phyloP scores from a whole-genome alignment of 148 eudicot genomes.

The Rhododendron mucronatum region DNA sequence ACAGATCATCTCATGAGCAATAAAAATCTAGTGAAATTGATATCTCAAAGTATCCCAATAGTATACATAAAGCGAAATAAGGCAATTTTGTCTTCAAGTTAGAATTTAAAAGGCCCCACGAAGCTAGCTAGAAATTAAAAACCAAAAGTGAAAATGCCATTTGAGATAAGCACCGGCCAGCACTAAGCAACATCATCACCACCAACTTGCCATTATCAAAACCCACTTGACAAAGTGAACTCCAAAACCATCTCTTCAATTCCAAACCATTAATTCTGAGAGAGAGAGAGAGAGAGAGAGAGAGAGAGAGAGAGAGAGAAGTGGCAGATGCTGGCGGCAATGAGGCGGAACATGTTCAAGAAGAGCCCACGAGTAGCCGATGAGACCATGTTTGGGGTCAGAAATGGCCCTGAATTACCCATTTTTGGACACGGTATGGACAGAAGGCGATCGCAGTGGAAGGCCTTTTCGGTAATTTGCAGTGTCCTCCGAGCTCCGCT shows the following conservation, averaged over 20 bases:
- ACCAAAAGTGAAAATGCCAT: slow-evolving; percentile 10
- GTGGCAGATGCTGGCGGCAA: slow-evolving; percentile 20
- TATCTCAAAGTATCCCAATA: neutral
- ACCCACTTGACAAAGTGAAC: neutral
- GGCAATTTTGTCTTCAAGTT: slow-evolving; percentile 14
- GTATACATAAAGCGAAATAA: neutral
- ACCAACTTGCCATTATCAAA: slow-evolving; percentile 13
- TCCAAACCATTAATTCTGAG: too few relatives aligned
- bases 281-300: neutral
- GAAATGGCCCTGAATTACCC: slow-evolving; percentile 9
- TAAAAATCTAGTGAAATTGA: neutral
- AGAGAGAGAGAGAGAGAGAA: neutral
- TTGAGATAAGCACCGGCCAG: slow-evolving; percentile 28
- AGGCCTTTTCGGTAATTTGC: slow-evolving; percentile 34
- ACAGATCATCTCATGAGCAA: neutral
- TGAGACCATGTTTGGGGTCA: slow-evolving; percentile 44
- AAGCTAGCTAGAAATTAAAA: neutral
- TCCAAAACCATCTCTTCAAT: neutral
- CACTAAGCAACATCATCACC: slow-evolving; percentile 16
- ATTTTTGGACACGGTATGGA: neutral
- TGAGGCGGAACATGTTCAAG: slow-evolving; percentile 31
- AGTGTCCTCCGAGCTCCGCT: slow-evolving; percentile 42
- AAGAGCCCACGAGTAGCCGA: slow-evolving; percentile 63
- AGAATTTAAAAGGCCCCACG: neutral
- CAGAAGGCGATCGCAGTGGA: slow-evolving; percentile 20